Evolutionary conservation across 106 monocot genomes (phyloP).

Genomic region (Hemerocallis citrina): DNA sequence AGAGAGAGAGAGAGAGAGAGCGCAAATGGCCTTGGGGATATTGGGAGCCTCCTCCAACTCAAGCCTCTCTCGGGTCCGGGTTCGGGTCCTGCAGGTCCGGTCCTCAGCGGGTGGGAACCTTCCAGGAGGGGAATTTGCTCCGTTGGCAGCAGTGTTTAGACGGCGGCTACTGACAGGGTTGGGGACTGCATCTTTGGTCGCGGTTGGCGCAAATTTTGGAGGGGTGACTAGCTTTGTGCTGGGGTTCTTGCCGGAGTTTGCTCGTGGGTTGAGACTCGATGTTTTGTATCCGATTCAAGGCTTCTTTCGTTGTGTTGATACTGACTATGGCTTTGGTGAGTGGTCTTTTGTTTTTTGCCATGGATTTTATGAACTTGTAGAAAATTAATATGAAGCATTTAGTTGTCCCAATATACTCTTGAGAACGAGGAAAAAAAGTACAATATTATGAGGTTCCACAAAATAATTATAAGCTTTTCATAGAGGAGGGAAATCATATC

Average conservation of each 20-base stretch:
- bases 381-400: too few relatives aligned
- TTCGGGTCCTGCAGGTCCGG: too few relatives aligned
- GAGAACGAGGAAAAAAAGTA: too few relatives aligned
- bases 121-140: conserved; percentile 1
- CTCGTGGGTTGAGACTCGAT: conserved; percentile 61
- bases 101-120: neutral
- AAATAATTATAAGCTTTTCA: too few relatives aligned
- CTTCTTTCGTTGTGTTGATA: conserved; percentile 67
- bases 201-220: conserved; percentile 79
- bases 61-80: neutral
- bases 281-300: conserved; percentile 75
- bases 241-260: conserved; percentile 42
- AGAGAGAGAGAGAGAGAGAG: neutral
- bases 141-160: conserved; percentile 31
- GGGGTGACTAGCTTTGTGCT: conserved; percentile 82
- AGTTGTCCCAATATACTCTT: too few relatives aligned
- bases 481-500: too few relatives aligned
- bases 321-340: conserved; percentile 63
- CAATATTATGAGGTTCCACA: too few relatives aligned
- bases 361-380: too few relatives aligned
- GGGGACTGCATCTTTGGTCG: conserved; percentile 44
- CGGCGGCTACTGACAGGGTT: conserved; percentile 49
- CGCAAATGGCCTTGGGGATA: neutral
- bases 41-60: neutral
- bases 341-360: neutral